Evolutionary conservation across 2,329 filamentous ascomycete species (phyloP), one percentile per base, ranked within the genome.

Genomic region (Fusarium robinianum): DNA sequence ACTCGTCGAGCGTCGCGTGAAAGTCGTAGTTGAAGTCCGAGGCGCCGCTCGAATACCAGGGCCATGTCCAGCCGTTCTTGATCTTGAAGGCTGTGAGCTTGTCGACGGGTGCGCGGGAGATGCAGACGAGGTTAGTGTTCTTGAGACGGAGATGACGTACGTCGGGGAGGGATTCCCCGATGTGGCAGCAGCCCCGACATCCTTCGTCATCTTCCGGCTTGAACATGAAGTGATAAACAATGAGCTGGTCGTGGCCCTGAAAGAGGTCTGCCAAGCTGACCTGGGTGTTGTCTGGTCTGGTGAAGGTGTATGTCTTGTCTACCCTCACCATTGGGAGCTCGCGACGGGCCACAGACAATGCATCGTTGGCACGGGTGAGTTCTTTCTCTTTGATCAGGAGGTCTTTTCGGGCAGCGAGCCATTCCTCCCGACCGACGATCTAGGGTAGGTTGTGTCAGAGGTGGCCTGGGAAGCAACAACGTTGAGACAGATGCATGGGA

Each of bases 211-310:
- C 54, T 3, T 59, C 50, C 2, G 70, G 68, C 1, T 50, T 57
- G 41, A 74, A 71, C 72, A 75, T 76, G 63, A 74, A 75, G 57
- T 75, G 72, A 51, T 74, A 74, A 23, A 76, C 46, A 30, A 72
- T 63, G 43, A 73, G 63, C 40, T 71, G 64, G 18, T 65, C 60
- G 18, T 62, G 62, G 36, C 56, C 59, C 5, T 56, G 55, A 36
- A 71, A 71, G 30, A 72, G 60, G 3, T 66, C 63, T 3, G 26
- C 6, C 14, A 71, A 53, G 2, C 51, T 58, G 17, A 58, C 30
- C 9, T 27, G 47, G 14, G 57, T 57, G 24, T 60, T 55, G 4
- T 55, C 40, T 10, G 64, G 60, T 1, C 63, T 63, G 11, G 63
- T 58, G 50, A 75, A 72, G 11, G 49, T 62, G 54, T 69, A 68